Percentiles rank a stretch among this genome's conserved stretches.
These are phyloP conservation scores for Mycena amicta DNA, from an alignment of 768 basidiomycete species.

Conservation along the genomic window DNA sequence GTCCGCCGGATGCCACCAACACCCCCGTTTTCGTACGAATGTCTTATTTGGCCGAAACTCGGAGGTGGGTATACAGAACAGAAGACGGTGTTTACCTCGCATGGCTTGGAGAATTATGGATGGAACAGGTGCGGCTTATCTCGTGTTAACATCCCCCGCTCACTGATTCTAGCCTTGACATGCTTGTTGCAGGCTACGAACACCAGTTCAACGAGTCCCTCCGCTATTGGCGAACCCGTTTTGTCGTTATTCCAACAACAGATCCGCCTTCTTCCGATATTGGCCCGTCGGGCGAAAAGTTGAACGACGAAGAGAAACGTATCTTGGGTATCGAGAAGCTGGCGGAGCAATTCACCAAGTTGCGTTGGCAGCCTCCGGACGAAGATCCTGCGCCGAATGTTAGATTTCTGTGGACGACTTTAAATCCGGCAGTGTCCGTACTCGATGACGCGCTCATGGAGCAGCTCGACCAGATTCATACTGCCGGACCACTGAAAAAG, in stretches of 20 bases:
- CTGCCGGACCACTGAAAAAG: conserved; percentile 71
- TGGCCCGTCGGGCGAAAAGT: conserved; percentile 68
- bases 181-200: conserved; percentile 84
- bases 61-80: conserved; percentile 86
- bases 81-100: conserved; percentile 71
- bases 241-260: conserved; percentile 86
- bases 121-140: conserved; percentile 71
- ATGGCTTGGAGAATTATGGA: conserved; percentile 80
- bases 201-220: conserved; percentile 79
- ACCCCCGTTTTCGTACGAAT: conserved; percentile 75
- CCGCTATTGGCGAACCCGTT: conserved; percentile 92
- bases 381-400: conserved; percentile 61
- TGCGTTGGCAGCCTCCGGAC: conserved; percentile 75
- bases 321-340: conserved; percentile 90
- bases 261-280: conserved; percentile 60
- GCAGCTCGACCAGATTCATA: conserved; percentile 81
- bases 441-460: conserved; percentile 78
- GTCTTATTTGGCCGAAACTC: conserved; percentile 91
- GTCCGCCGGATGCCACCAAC: conserved; percentile 71
- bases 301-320: conserved; percentile 86
- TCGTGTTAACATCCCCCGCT: not conserved
- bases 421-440: conserved; percentile 79
- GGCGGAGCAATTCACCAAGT: conserved; percentile 82
- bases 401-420: conserved; percentile 81
- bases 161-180: conserved; percentile 61